These are phyloP conservation scores for Lentinula sp. DNA, from an alignment of 768 basidiomycete species.

Conservation along the genomic window DNA sequence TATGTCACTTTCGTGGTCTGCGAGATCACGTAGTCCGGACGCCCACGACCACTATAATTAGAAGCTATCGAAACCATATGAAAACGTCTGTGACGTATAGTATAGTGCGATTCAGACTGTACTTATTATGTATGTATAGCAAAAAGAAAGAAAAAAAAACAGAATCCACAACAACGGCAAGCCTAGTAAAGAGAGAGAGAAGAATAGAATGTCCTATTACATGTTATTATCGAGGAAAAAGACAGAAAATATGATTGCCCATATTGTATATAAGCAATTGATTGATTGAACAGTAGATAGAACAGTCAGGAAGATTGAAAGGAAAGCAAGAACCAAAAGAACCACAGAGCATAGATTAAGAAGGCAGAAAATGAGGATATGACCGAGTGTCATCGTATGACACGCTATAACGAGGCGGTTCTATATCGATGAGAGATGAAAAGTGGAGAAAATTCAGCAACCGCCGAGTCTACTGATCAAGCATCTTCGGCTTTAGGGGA, in stretches of 20 bases:
- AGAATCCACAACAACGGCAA: background rate
- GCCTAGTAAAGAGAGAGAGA: background rate
- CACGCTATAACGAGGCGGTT: background rate
- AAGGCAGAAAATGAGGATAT: background rate
- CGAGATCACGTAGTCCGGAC: background rate
- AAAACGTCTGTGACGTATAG: background rate
- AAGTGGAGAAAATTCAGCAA: background rate
- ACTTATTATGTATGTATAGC: background rate
- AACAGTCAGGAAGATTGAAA: background rate
- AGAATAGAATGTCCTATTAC: background rate
- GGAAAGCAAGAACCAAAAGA: background rate
- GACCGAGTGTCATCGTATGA: background rate
- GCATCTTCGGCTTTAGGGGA: background rate
- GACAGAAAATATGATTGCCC: background rate
- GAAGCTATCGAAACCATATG: background rate
- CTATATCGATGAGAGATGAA: background rate
- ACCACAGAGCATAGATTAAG: background rate
- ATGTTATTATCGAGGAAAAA: background rate
- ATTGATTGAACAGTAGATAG: background rate
- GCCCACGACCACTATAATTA: background rate
- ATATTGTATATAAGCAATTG: background rate
- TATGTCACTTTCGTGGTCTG: background rate
- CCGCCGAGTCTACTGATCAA: slow-evolving; percentile 1
- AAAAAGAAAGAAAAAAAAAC: background rate
- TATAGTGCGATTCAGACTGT: background rate